Evolutionary conservation across 306 rosid species (phyloP).

Genomic region (Medicago lupulina): DNA sequence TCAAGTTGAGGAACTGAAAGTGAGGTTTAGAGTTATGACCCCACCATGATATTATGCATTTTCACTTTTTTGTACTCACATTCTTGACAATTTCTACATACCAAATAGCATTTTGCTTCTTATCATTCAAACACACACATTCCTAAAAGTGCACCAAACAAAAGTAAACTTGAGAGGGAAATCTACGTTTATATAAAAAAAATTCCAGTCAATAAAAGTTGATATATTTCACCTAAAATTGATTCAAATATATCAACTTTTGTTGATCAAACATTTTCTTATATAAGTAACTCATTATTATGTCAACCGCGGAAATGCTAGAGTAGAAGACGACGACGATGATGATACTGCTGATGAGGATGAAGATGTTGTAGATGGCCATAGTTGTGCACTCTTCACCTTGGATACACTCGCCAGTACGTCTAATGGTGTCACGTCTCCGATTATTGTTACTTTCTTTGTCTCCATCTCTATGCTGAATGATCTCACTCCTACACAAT

Average conservation of each 20-base stretch:
- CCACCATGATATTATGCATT: conserved; percentile 4
- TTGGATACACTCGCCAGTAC: conserved; percentile 78
- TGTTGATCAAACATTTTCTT: too few species aligned
- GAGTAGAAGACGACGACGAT: conserved; percentile 46
- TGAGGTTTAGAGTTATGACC: neutral
- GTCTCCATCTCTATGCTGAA: conserved; percentile 73
- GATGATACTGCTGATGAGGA: conserved; percentile 31
- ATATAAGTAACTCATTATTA: neutral
- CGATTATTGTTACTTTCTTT: conserved; percentile 81
- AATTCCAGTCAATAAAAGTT: too few species aligned
- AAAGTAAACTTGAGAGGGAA: neutral
- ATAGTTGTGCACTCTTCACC: conserved; percentile 87
- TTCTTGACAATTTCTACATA: neutral
- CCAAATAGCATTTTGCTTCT: neutral
- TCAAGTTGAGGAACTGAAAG: neutral
- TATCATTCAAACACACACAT: conserved; percentile 31
- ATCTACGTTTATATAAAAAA: neutral
- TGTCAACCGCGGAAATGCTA: neutral
- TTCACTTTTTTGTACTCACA: conserved; percentile 6
- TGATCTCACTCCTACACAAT: conserved; percentile 80
- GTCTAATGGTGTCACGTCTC: conserved; percentile 73
- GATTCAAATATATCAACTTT: too few species aligned
- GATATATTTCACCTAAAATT: too few species aligned
- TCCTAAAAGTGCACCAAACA: neutral
- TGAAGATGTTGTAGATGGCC: conserved; percentile 61